Evolutionary conservation across 176 grass and related monocot species (phyloP), one percentile per base, ranked within the genome.

Genomic region (Chrysopogon serrulatus): DNA sequence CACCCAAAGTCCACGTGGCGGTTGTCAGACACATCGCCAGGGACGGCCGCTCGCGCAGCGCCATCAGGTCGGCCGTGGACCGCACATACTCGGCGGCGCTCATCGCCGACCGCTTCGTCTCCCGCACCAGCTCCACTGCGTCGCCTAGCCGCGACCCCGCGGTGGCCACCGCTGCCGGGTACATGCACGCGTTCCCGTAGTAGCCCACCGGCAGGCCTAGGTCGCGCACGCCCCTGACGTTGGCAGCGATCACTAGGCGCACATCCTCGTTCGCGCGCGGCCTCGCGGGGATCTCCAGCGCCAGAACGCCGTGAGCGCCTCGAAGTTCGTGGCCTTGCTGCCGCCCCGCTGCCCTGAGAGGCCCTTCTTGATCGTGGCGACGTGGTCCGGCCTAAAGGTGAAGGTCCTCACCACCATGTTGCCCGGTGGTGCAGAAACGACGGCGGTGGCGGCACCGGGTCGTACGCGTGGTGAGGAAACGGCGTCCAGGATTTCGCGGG

Each of bases 121-220:
- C 45, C 42, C 54, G 43, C 62, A 92, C 72, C 64, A 80, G 62
- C 72, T 59, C 76, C 81, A 78, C 39, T 47, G 42, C 78, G 40
- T 74, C 67, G 16, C 62, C 64, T 4, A n/a, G 49, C 21, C 80
- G 69, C 32, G 32, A 31, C 3, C 4, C 86, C 0, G 14, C 81
- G 43, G 63, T 8, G 12, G 75, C 10, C 10, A 78, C 1, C 49
- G 32, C 80, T 32, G 63, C 33, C 28, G 65, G 31, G 65, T 36
- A 32, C 10, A 84, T 41, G 41, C 65, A 65, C 16, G 90, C 82
- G 65, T 91, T 91, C 1, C 90, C 90, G 73, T 91, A 91, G 85
- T 80, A 85, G 0, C 90, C 89, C 0, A 5, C 18, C 12, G 86
- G 89, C 0, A 91, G 49, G 4, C 0, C 37, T 45, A 82, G 65